Percentiles rank a stretch among this genome's conserved stretches.
These are phyloP conservation scores for Apophysomyces sp. DNA, from an alignment of 371 early-diverging fungal species.

Conservation along the genomic window DNA sequence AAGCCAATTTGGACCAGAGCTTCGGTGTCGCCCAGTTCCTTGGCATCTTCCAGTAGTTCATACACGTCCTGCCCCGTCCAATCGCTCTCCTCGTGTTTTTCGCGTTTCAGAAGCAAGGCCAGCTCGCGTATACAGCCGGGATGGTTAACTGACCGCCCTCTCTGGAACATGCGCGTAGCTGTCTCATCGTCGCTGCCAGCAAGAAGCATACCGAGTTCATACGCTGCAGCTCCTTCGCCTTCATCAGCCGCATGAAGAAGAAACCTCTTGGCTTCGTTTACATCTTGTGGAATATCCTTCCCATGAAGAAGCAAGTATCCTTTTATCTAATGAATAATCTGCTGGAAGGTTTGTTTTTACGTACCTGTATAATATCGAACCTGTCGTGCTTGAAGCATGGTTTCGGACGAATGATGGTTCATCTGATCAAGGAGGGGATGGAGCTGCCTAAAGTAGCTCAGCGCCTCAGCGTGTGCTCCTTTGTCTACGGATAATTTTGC, in stretches of 20 bases:
- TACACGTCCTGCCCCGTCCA: conserved; percentile 12
- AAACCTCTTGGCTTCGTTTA: conserved; percentile 12
- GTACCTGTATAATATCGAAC: conserved; percentile 20
- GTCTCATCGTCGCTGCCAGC: conserved; percentile 7
- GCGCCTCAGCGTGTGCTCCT: conserved; percentile 8
- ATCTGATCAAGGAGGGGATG: conserved; percentile 2
- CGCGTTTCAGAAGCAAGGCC: conserved; percentile 14
- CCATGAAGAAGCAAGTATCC: conserved; percentile 19
- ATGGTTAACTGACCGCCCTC: conserved; percentile 14
- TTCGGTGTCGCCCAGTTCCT: conserved; percentile 14
- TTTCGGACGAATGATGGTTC: conserved; percentile 12
- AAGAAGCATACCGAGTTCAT: conserved; percentile 19
- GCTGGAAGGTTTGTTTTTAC: too few relatives aligned
- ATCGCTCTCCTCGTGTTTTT: conserved; percentile 5
- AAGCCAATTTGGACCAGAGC: conserved; percentile 16
- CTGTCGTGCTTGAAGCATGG: conserved; percentile 14
- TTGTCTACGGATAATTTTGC: conserved; percentile 9
- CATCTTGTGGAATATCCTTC: background rate
- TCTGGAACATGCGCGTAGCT: conserved; percentile 11
- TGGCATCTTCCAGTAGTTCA: conserved; percentile 20
- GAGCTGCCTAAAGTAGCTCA: conserved; percentile 1
- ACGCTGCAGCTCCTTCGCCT: conserved; percentile 14
- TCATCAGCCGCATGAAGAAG: conserved; percentile 13
- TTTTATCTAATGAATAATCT: too few relatives aligned
- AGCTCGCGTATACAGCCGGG: conserved; percentile 24